Evolutionary conservation across 495 filamentous ascomycete genomes (phyloP), one percentile per base, ranked within the genome.

Genomic region (Tetracladium marchalianum): DNA sequence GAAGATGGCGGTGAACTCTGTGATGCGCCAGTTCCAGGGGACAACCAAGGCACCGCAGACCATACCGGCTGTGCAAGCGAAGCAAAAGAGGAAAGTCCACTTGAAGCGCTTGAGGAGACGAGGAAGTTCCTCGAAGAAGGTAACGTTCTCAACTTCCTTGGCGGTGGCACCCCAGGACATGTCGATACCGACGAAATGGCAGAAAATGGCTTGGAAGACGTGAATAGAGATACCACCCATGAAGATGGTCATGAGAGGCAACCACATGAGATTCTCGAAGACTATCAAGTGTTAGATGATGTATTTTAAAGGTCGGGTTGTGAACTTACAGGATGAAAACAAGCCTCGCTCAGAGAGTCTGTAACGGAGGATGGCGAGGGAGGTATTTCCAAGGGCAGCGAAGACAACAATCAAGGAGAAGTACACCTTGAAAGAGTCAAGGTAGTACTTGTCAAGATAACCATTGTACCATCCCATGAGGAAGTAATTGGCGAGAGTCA

Each of bases 221-320:
- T 83, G 79, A n/a, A 79, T 60, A 6, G 76, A 79, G 35, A 82
- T 63, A n/a, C 79, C 79, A 36, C 79, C 77, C 22, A 83, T 67
- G 63, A 81, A 82, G 54, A 81, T 66, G 39, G 66, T 66, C 50
- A 81, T 69, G 52, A 83, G 65, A 35, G 73, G 77, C 16, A 73
- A 64, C 77, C 77, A 83, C 57, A 78, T 83, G 52, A 81, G 62
- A 44, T 80, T 80, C 50, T 77, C 75, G 45, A 74, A 63, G 31
- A 83, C 68, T 61, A 56, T 34, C 41, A 11, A 15, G 19, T 50
- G 36, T 46, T 38, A 44, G 36, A 31, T 11, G 34, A 13, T 17
- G 12, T 27, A 31, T 66, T 31, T 11, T 70, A 18, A 66, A 66
- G 1, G 81, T 61, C 82, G 53, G 53, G 58, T 4, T 34, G 19